A percentile compares a stretch with the other conserved stretches of the same genome.
Conservation (phyloP, 768 basidiomycete species). For the Suillus discolor region DNA sequence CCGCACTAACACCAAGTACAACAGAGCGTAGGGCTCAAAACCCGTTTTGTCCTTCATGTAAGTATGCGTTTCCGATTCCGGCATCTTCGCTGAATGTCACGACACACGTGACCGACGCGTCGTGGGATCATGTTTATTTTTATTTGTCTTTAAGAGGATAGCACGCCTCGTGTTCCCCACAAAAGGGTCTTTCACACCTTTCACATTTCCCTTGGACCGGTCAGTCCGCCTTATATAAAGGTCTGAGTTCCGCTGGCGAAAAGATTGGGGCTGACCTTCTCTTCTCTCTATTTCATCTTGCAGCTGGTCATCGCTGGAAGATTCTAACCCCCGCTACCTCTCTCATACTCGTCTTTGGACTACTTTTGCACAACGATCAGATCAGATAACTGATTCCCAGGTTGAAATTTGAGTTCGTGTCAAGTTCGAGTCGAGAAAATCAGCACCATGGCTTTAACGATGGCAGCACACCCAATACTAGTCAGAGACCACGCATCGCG, state of each 20-base stretch:
- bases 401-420: background rate
- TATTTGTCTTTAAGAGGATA: slow-evolving; percentile 2
- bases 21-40: background rate
- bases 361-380: background rate
- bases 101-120: slow-evolving; percentile 9
- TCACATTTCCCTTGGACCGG: slow-evolving; percentile 7
- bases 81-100: background rate
- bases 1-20: background rate
- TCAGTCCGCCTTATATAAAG: slow-evolving; percentile 9
- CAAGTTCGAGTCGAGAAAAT: slow-evolving; percentile 7
- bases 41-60: background rate
- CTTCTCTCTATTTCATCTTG: slow-evolving; percentile 8
- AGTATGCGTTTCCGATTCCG: background rate
- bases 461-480: slow-evolving; percentile 2
- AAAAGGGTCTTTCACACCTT: slow-evolving; percentile 6
- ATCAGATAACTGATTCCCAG: background rate
- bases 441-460: slow-evolving; percentile 4
- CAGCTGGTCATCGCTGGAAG: slow-evolving; percentile 6
- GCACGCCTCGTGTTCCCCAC: slow-evolving; percentile 7
- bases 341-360: background rate
- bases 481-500: slow-evolving; percentile 11
- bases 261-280: slow-evolving; percentile 2
- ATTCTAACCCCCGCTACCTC: background rate
- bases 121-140: slow-evolving; percentile 2
- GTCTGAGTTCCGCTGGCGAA: slow-evolving; percentile 1